Percentiles rank a stretch among this genome's conserved stretches.
Evolutionary conservation across 2,329 filamentous ascomycete species (phyloP).

Genomic region (Claviceps citrina): DNA sequence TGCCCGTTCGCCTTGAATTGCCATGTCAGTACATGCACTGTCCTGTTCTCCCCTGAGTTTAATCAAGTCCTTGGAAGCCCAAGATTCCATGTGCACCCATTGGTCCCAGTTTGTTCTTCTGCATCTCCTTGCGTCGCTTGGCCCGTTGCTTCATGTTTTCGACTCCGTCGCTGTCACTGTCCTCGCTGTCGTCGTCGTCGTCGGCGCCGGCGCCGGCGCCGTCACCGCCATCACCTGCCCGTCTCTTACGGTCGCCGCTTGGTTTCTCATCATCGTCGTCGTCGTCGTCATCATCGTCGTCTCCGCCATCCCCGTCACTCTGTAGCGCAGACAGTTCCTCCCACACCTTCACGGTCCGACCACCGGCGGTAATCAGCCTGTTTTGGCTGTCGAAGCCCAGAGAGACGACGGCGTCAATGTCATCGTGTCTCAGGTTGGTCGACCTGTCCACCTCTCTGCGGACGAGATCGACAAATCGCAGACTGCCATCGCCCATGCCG

Average conservation of each 20-base stretch:
- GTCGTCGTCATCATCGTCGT: constrained; percentile 35
- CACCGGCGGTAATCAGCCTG: constrained; percentile 79
- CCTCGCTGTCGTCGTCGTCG: constrained; percentile 27
- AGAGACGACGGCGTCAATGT: constrained; percentile 69
- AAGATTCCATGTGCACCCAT: constrained; percentile 37
- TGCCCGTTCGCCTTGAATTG: too few species aligned
- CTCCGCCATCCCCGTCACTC: constrained; percentile 27
- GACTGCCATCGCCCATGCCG: constrained; percentile 64
- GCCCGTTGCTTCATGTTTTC: constrained; percentile 29
- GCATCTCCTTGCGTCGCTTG: constrained; percentile 28
- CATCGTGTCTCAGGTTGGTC: constrained; percentile 54
- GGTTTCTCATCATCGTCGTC: constrained; percentile 25
- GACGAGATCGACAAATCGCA: constrained; percentile 64
- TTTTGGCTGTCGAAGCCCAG: constrained; percentile 74
- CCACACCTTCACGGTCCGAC: constrained; percentile 80
- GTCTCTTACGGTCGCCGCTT: not conserved
- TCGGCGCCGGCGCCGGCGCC: constrained; percentile 32
- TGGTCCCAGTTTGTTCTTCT: constrained; percentile 29
- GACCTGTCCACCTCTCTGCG: constrained; percentile 55
- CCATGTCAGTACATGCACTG: not conserved
- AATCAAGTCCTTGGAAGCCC: constrained; percentile 33
- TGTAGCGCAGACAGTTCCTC: constrained; percentile 53
- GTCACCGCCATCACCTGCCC: constrained; percentile 24
- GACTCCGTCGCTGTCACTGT: constrained; percentile 15
- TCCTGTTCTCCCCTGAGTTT: not conserved